Evolutionary conservation across 768 basidiomycete genomes (phyloP), one percentile per base, ranked within the genome.

Genomic region (Tephrocybe sp.): DNA sequence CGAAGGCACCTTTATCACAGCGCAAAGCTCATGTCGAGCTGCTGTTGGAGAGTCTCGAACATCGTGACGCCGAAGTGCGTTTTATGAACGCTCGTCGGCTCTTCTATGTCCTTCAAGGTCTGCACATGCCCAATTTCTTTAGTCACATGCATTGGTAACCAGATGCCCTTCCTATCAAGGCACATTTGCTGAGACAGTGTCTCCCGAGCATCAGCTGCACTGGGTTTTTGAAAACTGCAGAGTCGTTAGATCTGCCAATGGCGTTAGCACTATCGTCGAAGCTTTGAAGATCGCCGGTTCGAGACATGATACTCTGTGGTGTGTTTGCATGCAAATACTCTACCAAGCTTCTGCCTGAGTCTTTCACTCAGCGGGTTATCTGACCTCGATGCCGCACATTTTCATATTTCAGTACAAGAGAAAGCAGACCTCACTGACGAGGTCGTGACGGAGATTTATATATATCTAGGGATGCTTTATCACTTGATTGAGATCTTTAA

Each of bases 161-260:
- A 25, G 14, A 54, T 33, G 17, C 26, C 42, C 21, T 30, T 10
- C 10, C 4, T 30, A 9, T 33, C 3, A 18, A 95, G 93, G 93
- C 30, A 89, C 90, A 4, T 97, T 96, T 62, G 88, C 85, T 3
- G 94, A 97, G 67, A 92, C 93, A 0, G 82, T 83, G 9, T 93
- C 93, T 18, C 90, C 93, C 0, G 93, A 98, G 64, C 88, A 96
- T 65, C 96, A 99, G 65, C 73, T 98, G 33, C 91, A 94, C 57
- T 94, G 93, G 87, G 90, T 99, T 60, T 88, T 95, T 54, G 88
- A 96, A 68, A 96, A 98, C 65, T 90, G 89, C 65, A 92, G 89
- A 65, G 75, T 90, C 17, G 85, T 98, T 1, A 81, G 93, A 44
- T 75, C 79, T 18, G 86, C 86, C 0, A 92, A 96, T 67, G 95